Percentiles rank a stretch among this genome's conserved stretches.
phyloP scores from a whole-genome alignment of 2,329 filamentous ascomycete species.

The Ceratocystis variospora region DNA sequence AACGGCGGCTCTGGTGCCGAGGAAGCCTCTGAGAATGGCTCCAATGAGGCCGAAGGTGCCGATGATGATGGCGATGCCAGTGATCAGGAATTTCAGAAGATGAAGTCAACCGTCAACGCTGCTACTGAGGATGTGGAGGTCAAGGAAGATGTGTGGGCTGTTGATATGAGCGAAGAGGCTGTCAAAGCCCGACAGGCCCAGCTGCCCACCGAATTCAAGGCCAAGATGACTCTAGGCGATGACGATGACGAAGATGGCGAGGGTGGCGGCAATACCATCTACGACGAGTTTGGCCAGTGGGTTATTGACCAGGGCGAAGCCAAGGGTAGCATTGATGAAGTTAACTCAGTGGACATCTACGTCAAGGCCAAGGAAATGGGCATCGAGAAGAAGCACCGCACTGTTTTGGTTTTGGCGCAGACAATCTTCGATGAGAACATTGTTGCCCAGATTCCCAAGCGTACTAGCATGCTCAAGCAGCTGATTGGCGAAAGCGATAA shows the following conservation, averaged over 20 bases:
- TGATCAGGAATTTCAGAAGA: slow-evolving; percentile 82
- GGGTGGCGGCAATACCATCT: slow-evolving; percentile 58
- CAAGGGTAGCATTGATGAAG: slow-evolving; percentile 60
- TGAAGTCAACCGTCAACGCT: slow-evolving; percentile 47
- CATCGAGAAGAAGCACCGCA: slow-evolving; percentile 89
- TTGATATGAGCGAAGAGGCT: slow-evolving; percentile 91
- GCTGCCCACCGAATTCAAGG: slow-evolving; percentile 89
- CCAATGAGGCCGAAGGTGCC: slow-evolving; percentile 32
- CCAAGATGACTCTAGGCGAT: slow-evolving; percentile 69
- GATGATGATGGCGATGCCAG: slow-evolving; percentile 46
- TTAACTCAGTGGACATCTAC: slow-evolving; percentile 85
- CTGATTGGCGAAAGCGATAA: slow-evolving; percentile 70
- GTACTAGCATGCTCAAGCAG: slow-evolving; percentile 79
- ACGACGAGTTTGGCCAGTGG: slow-evolving; percentile 89
- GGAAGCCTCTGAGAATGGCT: slow-evolving; percentile 37
- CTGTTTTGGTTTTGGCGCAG: slow-evolving; percentile 79
- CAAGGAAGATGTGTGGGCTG: slow-evolving; percentile 86
- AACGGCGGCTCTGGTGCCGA: slow-evolving; percentile 49
- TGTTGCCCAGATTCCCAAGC: slow-evolving; percentile 69
- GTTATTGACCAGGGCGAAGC: slow-evolving; percentile 59
- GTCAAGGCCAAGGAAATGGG: slow-evolving; percentile 93
- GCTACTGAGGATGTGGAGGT: slow-evolving; percentile 42
- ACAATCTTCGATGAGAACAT: slow-evolving; percentile 89
- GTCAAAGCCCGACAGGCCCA: slow-evolving; percentile 88
- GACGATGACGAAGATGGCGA: slow-evolving; percentile 73